Conservation (phyloP, 2,329 filamentous ascomycete species). For the Peltaster fructicola region DNA sequence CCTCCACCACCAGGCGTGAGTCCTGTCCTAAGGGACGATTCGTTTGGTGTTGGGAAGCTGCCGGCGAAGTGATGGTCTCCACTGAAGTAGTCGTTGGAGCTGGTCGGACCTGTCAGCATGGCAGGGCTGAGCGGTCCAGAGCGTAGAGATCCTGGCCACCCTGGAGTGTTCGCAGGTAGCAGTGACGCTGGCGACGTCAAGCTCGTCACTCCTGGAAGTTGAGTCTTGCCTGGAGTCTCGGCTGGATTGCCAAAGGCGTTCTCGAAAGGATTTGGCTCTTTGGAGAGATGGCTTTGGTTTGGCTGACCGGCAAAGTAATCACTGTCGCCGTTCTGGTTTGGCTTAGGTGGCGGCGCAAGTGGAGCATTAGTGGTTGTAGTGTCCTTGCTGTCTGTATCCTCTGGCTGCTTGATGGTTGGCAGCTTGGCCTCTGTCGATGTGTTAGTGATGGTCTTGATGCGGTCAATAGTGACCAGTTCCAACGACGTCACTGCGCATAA, state of each 20-base stretch:
- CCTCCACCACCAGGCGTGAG: conserved; percentile 87
- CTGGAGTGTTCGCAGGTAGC: conserved; percentile 53
- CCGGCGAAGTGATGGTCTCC: conserved; percentile 58
- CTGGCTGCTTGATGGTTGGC: conserved; percentile 20
- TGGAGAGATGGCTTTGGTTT: conserved; percentile 35
- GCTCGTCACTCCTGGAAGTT: conserved; percentile 76
- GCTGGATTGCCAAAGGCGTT: conserved; percentile 64
- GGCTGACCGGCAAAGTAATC: conserved; percentile 34
- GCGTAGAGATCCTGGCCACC: conserved; percentile 75
- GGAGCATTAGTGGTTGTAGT: conserved; percentile 24
- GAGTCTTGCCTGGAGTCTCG: conserved; percentile 63
- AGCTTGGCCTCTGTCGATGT: conserved; percentile 9
- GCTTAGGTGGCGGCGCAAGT: conserved; percentile 35
- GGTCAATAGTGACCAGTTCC: too few relatives aligned
- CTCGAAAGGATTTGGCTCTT: conserved; percentile 93
- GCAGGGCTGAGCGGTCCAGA: conserved; percentile 90
- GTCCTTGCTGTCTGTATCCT: conserved; percentile 13
- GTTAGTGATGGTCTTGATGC: too few relatives aligned
- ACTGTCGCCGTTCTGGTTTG: conserved; percentile 22
- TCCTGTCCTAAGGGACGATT: conserved; percentile 80
- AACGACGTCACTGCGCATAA: too few relatives aligned
- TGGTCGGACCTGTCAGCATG: conserved; percentile 73
- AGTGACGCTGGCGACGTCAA: conserved; percentile 80
- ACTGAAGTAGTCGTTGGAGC: conserved; percentile 61
- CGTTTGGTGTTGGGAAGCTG: conserved; percentile 87